A percentile compares a stretch with the other conserved stretches of the same genome.
Evolutionary conservation across 176 grass and related monocot species (phyloP).

Genomic region (Melocanna baccifera): DNA sequence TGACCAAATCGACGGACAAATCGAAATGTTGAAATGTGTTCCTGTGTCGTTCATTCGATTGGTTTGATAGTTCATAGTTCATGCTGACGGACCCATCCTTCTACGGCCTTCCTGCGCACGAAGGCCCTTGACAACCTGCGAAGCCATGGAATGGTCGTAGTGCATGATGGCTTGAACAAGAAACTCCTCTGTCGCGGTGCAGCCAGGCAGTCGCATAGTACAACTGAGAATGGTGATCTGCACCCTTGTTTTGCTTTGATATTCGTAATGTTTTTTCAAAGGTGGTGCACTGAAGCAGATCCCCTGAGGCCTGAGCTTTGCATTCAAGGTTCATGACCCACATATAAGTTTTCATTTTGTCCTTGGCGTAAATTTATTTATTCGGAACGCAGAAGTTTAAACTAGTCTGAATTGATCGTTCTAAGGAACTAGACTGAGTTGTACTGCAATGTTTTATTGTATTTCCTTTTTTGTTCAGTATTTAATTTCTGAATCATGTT

Average conservation of each 20-base stretch:
- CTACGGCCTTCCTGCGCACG: not conserved
- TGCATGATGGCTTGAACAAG: not conserved
- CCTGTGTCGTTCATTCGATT: not conserved
- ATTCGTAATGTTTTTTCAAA: not conserved
- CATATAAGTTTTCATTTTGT: not conserved
- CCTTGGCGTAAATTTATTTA: not conserved
- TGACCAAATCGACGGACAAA: not conserved
- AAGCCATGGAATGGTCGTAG: not conserved
- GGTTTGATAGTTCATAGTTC: not conserved
- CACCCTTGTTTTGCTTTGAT: no score
- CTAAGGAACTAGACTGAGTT: not conserved
- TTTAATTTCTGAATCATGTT: constrained; percentile 1
- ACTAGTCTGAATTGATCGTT: not conserved
- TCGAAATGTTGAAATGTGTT: not conserved
- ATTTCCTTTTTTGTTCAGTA: not conserved
- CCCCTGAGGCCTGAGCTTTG: not conserved
- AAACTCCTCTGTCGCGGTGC: not conserved
- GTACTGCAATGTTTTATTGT: not conserved
- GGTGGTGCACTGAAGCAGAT: not conserved
- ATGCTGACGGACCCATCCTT: not conserved
- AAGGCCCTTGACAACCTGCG: not conserved
- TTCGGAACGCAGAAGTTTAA: not conserved
- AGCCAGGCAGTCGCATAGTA: not conserved
- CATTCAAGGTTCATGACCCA: not conserved
- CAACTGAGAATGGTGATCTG: not conserved